phyloP scores from a whole-genome alignment of 1,284 basidiomycete species.

The Rhodotorula sp. region DNA sequence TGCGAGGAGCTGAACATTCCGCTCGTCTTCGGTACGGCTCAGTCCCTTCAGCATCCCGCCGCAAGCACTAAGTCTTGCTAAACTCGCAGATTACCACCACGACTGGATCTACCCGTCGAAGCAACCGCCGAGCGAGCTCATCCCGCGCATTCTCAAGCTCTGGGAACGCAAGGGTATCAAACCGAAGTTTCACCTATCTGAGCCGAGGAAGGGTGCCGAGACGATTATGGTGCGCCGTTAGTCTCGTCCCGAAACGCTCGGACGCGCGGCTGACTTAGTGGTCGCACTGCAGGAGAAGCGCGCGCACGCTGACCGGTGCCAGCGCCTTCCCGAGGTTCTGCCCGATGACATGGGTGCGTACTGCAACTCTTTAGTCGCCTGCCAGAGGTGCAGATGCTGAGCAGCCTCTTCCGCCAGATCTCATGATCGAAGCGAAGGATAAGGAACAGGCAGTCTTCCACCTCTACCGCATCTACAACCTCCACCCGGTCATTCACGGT shows the following conservation, averaged over 20 bases:
- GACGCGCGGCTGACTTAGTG: neutral
- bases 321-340: conserved; percentile 62
- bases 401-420: conserved; percentile 54
- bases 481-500: conserved; percentile 66
- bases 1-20: conserved; percentile 81
- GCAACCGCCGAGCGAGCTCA: conserved; percentile 61
- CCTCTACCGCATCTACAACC: conserved; percentile 72
- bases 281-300: conserved; percentile 58
- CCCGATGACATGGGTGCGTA: conserved; percentile 46
- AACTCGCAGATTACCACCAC: conserved; percentile 7
- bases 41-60: neutral
- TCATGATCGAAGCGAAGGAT: conserved; percentile 93
- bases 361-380: neutral
- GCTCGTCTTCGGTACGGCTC: conserved; percentile 60
- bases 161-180: conserved; percentile 70
- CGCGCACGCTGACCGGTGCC: conserved; percentile 79
- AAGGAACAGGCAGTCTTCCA: conserved; percentile 92
- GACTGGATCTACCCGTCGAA: conserved; percentile 50
- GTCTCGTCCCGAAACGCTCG: conserved; percentile 26
- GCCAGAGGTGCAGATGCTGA: neutral
- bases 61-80: neutral
- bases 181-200: conserved; percentile 86
- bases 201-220: conserved; percentile 71
- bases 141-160: conserved; percentile 70
- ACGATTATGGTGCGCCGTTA: conserved; percentile 59